phyloP scores from a whole-genome alignment of 129 eudicot species.

The Gnaphalium uliginosum region DNA sequence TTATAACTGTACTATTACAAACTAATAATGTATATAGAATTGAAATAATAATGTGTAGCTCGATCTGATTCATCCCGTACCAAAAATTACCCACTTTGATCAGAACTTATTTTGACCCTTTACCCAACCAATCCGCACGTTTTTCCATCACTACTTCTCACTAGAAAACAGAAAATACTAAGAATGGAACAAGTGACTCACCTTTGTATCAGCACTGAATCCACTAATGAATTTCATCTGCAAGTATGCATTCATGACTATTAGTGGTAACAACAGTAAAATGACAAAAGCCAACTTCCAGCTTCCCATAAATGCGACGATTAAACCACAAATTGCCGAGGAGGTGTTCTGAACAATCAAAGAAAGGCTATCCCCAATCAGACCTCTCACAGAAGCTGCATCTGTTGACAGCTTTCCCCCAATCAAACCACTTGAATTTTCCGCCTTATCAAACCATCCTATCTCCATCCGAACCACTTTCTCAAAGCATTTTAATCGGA shows the following conservation, averaged over 20 bases:
- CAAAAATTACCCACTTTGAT: too few species aligned
- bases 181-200: conserved; percentile 5
- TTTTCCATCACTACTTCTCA: neutral
- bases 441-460: conserved; percentile 79
- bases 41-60: too few species aligned
- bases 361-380: conserved; percentile 77
- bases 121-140: neutral
- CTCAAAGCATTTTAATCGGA: conserved; percentile 62
- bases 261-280: conserved; percentile 57
- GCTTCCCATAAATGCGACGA: conserved; percentile 62
- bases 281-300: conserved; percentile 70
- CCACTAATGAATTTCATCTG: conserved; percentile 69
- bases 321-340: conserved; percentile 45
- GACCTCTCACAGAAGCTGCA: conserved; percentile 68
- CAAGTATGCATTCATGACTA: conserved; percentile 56
- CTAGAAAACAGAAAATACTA: too few species aligned
- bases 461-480: conserved; percentile 77
- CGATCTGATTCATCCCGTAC: neutral
- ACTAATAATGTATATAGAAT: too few species aligned
- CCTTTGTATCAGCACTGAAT: conserved; percentile 81
- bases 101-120: neutral
- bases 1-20: too few species aligned
- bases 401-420: conserved; percentile 78
- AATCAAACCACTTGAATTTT: conserved; percentile 70
- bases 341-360: conserved; percentile 71